Evolutionary conservation across 768 basidiomycete genomes (phyloP), one percentile per base, ranked within the genome.

Genomic region (Hypsizygus marmoreus): DNA sequence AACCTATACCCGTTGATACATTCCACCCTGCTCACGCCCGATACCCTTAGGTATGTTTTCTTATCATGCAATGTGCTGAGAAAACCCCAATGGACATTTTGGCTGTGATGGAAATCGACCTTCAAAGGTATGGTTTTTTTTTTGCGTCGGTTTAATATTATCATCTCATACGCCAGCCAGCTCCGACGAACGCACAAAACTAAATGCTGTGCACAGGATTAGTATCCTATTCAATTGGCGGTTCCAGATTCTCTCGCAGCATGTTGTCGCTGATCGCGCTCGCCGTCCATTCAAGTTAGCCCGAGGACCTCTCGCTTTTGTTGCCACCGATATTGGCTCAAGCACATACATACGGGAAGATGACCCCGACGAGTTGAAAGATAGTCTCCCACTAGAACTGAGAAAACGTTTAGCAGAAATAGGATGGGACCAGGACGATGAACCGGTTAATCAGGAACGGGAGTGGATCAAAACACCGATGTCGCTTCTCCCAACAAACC

Each of bases 31-130:
- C 24, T 37, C 13, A 42, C 20, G 22, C 17, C 32, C 6, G 45
- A 40, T 40, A 11, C 47, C 20, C 49, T 20, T 46, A 82, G 81
- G 73, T 79, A 4, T 82, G 78, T 53, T 88, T 84, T 58, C 64
- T 90, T 17, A 47, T 81, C 19, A 88, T 87, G 83, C 84, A 86
- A 61, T 84, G 79, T 52, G 84, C 82, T 0, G 88, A 88, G 60
- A 85, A 79, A 64, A 66, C 64, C 0, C 70, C 81, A 0, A 45
- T 67, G 25, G 75, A 79, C n/a, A 64, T 83, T 28, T 50, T 75
- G 7, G 66, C 70, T 2, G 54, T 73, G 17, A 75, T 88, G 16
- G 74, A 81, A 51, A 62, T 73, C 37, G 81, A 86, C 45, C 51
- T 85, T 30, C 71, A 70, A 25, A 82, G 79, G 84, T 84, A 52